Conservation (phyloP, 805 yeast genomes). For the Starmerella bombicola region DNA sequence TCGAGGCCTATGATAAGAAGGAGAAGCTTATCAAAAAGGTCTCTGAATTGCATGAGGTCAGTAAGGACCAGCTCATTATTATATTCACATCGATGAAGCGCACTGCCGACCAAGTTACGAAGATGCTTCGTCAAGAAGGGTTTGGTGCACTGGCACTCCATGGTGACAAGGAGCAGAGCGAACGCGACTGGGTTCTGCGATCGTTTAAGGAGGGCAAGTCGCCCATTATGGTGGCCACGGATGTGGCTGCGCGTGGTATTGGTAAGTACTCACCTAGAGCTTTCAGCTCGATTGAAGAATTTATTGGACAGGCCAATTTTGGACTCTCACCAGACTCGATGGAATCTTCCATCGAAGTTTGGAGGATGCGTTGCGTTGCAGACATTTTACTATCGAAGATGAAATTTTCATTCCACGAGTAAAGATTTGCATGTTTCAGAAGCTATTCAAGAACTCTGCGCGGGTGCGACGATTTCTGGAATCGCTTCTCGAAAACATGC, state of each 20-base stretch:
- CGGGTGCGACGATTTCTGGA: slow-evolving; percentile 14
- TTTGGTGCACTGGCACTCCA: slow-evolving; percentile 98
- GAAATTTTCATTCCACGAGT: slow-evolving; percentile 10
- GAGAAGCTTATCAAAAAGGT: slow-evolving; percentile 76
- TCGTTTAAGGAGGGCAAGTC: slow-evolving; percentile 88
- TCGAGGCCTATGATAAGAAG: slow-evolving; percentile 85
- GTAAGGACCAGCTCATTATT: slow-evolving; percentile 60
- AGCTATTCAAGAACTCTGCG: slow-evolving; percentile 15
- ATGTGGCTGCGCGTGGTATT: slow-evolving; percentile 99
- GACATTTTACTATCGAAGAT: too few relatives aligned
- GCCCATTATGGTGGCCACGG: slow-evolving; percentile 98
- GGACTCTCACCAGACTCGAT: too few relatives aligned
- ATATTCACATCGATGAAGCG: slow-evolving; percentile 95
- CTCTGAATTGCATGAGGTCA: slow-evolving; percentile 54
- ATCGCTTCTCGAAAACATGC: slow-evolving; percentile 17
- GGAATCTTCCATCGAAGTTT: too few relatives aligned
- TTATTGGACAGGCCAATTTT: too few relatives aligned
- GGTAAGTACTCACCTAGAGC: slow-evolving; percentile 15
- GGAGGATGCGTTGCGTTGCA: too few relatives aligned
- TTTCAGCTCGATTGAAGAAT: background rate
- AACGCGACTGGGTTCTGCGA: slow-evolving; percentile 95
- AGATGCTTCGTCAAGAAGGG: slow-evolving; percentile 85
- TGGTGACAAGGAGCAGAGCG: slow-evolving; percentile 95
- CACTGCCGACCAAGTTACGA: slow-evolving; percentile 90
- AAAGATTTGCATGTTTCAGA: slow-evolving; percentile 18